A percentile compares a stretch with the other conserved stretches of the same genome.
Conservation (phyloP, 805 yeast genomes). For the Pichia heedii region DNA sequence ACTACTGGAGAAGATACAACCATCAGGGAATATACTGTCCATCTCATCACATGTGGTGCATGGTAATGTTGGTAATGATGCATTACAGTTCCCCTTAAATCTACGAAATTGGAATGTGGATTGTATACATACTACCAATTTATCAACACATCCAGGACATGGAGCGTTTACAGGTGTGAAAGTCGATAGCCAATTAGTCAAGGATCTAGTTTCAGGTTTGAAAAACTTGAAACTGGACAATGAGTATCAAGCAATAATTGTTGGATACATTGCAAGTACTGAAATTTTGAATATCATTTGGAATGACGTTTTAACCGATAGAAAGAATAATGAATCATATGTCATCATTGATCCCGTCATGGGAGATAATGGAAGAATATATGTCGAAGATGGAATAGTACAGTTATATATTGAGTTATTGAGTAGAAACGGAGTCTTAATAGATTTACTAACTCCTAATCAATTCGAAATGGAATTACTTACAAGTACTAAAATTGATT, state of each 20-base stretch:
- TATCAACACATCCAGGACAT: conserved; percentile 90
- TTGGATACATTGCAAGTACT: conserved; percentile 72
- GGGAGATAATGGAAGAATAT: conserved; percentile 82
- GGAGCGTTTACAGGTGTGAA: conserved; percentile 54
- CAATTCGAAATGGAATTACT: conserved; percentile 65
- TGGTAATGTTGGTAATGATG: conserved; percentile 91
- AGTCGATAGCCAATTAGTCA: conserved; percentile 36
- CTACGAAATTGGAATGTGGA: conserved; percentile 89
- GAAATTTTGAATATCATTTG: conserved; percentile 44
- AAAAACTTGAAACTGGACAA: conserved; percentile 30
- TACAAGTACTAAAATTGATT: conserved; percentile 36
- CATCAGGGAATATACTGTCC: conserved; percentile 33
- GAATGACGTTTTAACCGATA: conserved; percentile 19
- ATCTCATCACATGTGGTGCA: conserved; percentile 90
- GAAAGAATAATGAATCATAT: conserved; percentile 6
- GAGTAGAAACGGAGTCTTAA: conserved; percentile 21
- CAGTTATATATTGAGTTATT: conserved; percentile 44
- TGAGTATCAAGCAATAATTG: conserved; percentile 55
- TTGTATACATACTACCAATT: conserved; percentile 76
- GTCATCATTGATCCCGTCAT: conserved; percentile 71
- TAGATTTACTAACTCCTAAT: conserved; percentile 58
- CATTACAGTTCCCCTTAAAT: conserved; percentile 86
- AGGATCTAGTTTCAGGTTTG: conserved; percentile 48
- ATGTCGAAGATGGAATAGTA: conserved; percentile 54
- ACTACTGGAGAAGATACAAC: neutral